Evolutionary conservation across 306 rosid species (phyloP).

Genomic region (Cucurbita argyrosperma): DNA sequence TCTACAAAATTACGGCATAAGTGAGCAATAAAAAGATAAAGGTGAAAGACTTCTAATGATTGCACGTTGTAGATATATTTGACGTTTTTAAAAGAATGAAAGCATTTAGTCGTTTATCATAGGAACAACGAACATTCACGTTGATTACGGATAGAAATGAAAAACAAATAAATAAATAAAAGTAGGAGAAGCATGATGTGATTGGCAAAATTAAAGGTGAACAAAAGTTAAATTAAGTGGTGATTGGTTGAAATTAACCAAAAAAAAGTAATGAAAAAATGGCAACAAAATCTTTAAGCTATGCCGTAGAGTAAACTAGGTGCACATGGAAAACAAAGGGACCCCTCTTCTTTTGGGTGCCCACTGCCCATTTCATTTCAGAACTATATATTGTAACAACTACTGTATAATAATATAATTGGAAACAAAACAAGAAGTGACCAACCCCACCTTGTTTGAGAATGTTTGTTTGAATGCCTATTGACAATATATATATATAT

Average conservation of each 20-base stretch:
- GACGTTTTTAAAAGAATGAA: too few relatives aligned
- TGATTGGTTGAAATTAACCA: not conserved
- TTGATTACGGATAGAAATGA: not conserved
- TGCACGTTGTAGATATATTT: too few relatives aligned
- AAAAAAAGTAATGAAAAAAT: not conserved
- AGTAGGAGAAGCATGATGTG: not conserved
- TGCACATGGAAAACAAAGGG: conserved; percentile 1
- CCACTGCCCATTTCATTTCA: not conserved
- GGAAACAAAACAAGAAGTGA: not conserved
- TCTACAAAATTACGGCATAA: too few relatives aligned
- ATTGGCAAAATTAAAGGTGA: not conserved
- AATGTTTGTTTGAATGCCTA: not conserved
- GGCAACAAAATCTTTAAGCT: not conserved
- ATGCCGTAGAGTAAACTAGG: not conserved
- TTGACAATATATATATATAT: not conserved
- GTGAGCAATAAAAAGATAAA: too few relatives aligned
- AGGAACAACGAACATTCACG: too few relatives aligned
- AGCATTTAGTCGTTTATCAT: too few relatives aligned
- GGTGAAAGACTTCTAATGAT: too few relatives aligned
- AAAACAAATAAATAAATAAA: not conserved
- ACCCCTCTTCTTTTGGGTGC: not conserved
- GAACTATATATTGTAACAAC: not conserved
- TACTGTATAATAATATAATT: not conserved
- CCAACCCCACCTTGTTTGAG: not conserved
- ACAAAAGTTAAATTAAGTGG: not conserved